Base-by-base conservation (phyloP, 2,329 filamentous ascomycete species). In the Calycina herbarum region DNA sequence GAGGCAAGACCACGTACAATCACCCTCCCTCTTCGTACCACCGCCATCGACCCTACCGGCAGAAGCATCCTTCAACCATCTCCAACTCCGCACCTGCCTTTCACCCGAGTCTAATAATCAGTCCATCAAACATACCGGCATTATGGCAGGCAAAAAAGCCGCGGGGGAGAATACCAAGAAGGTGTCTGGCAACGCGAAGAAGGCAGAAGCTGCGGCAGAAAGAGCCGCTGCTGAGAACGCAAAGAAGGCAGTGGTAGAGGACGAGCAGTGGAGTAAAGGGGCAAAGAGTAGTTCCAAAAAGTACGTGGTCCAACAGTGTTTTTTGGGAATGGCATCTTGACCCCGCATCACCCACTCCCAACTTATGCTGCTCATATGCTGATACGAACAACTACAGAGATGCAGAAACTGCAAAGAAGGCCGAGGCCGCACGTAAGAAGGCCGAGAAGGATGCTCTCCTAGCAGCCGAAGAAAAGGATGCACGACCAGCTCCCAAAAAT, bases 261-360 rank as follows among this genome's bases (percentile, higher is more conserved):
- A 89, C 4, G 83, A 85, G 63, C 83, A 96, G 73, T 99, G 95
- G 95, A 74, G 83, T 11, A 93, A 95, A 79, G 95, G 95, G 51
- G 78, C 92, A 63, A 99, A 98, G 82, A 90, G 85, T 72, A 92
- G 82, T 73, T 82, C 89, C 54, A 99, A 97, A 82, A 96, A 96
- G 93, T 97, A 80, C 78, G 87, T 82, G 27, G 35, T 40, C 17
- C 38, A 40, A 40, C 38, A 40, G 38, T 60, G 64, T 59, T 57
- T 67, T 29, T 64, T 20, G 59, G 27, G n/a, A 33, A 13, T 5
- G 57, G 3, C 29, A 42, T 35, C n/a, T 31, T 60, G 63, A 67
- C 62, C 65, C 67, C 64, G 54, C 68, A 60, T 56, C 59, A 62
- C 57, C 59, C 42, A 27, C 65, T 62, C 64, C 64, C 58, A 35